These are phyloP conservation scores for Tilletia caries DNA, from an alignment of 1,284 basidiomycete genomes.

Conservation along the genomic window DNA sequence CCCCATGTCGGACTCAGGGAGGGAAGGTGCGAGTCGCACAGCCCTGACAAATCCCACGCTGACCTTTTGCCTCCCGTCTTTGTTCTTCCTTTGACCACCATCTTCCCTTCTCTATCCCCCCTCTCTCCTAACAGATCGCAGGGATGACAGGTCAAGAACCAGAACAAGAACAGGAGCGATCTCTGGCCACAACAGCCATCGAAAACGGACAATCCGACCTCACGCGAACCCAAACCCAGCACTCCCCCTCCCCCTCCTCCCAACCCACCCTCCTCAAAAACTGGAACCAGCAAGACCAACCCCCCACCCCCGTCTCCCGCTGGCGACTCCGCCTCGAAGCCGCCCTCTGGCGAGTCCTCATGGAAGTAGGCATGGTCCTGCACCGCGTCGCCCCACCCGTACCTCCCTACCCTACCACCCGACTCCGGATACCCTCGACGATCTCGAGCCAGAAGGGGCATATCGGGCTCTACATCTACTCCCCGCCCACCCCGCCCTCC, in stretches of 20 bases:
- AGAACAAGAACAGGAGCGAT: neutral
- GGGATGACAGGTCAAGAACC: too few relatives aligned
- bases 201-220: neutral
- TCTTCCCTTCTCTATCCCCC: too few relatives aligned
- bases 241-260: neutral
- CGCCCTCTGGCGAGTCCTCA: neutral
- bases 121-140: too few relatives aligned
- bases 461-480: slow-evolving; percentile 37
- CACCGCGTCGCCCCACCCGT: slow-evolving; percentile 8
- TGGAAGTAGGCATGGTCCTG: slow-evolving; percentile 8
- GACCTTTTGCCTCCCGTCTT: too few relatives aligned
- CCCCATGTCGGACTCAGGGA: too few relatives aligned
- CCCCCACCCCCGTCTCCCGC: neutral
- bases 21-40: too few relatives aligned
- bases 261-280: neutral
- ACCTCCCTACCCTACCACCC: neutral
- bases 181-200: neutral
- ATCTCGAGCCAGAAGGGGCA: neutral
- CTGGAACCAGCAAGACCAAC: neutral
- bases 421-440: neutral
- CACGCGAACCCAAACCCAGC: neutral
- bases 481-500: slow-evolving; percentile 19
- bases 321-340: slow-evolving; percentile 3
- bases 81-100: too few relatives aligned
- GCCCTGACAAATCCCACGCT: too few relatives aligned